Percentiles rank a stretch among this genome's conserved stretches.
Evolutionary conservation across 306 rosid species (phyloP).

Genomic region (Cucurbita maxima): DNA sequence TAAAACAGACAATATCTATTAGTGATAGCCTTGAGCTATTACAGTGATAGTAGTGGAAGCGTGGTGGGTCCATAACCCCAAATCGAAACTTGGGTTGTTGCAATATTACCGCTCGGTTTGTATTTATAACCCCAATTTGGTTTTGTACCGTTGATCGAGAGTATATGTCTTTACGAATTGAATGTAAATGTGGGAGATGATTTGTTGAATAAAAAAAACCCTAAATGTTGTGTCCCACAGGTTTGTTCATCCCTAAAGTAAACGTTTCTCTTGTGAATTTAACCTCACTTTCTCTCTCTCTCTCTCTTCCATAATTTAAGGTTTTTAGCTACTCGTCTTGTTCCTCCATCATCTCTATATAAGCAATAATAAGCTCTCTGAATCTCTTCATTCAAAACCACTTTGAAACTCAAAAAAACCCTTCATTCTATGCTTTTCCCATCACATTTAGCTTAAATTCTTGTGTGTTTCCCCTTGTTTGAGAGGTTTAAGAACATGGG

Average conservation of each 20-base stretch:
- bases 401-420: not conserved
- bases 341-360: not conserved
- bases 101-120: too few species aligned
- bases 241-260: not conserved
- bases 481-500: not conserved
- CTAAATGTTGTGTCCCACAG: not conserved
- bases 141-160: too few species aligned
- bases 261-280: not conserved
- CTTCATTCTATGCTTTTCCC: not conserved
- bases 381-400: not conserved
- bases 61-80: too few species aligned
- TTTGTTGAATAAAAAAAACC: not conserved
- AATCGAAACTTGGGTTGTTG: too few species aligned
- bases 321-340: not conserved
- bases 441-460: not conserved
- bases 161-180: too few species aligned
- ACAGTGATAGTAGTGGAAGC: too few species aligned
- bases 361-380: not conserved
- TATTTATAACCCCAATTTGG: too few species aligned
- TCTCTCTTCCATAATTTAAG: not conserved
- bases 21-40: too few species aligned
- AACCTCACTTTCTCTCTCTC: not conserved
- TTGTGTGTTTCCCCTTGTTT: not conserved
- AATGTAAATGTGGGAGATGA: not conserved
- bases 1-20: too few species aligned